These are phyloP conservation scores for Talaromyces sp. DNA, from an alignment of 2,329 filamentous ascomycete genomes.

Conservation along the genomic window DNA sequence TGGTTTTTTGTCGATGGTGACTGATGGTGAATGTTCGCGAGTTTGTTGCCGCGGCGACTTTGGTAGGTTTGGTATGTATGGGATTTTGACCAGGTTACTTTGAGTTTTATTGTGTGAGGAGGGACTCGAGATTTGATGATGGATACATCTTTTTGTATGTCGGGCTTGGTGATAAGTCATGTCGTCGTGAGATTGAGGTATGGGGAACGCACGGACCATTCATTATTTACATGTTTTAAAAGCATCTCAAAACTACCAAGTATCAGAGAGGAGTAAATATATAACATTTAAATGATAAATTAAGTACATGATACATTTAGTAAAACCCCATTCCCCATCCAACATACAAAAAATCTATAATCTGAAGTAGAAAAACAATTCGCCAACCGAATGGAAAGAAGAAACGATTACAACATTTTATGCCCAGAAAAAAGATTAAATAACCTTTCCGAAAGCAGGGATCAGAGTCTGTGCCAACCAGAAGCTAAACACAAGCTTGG, in stretches of 20 bases:
- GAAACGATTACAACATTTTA: not conserved
- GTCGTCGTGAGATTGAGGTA: not conserved
- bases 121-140: not conserved
- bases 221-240: not conserved
- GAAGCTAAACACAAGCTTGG: conserved; percentile 99
- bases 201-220: not conserved
- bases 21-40: not conserved
- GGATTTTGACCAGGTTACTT: not conserved
- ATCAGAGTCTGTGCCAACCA: conserved; percentile 99
- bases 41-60: not conserved
- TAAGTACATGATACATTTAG: conserved; percentile 12
- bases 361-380: not conserved
- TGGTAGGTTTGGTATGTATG: not conserved
- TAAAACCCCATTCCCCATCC: not conserved
- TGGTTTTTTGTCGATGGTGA: not conserved
- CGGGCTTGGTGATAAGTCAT: not conserved
- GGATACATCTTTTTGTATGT: not conserved
- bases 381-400: conserved; percentile 1
- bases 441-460: conserved; percentile 75
- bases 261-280: not conserved
- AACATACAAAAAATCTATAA: not conserved
- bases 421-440: conserved; percentile 38
- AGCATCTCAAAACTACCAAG: not conserved
- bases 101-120: not conserved
- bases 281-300: conserved; percentile 3